Evolutionary conservation across 352 stramenopile genomes (phyloP), one percentile per base, ranked within the genome.

Genomic region (Phytophthora podocarpi): DNA sequence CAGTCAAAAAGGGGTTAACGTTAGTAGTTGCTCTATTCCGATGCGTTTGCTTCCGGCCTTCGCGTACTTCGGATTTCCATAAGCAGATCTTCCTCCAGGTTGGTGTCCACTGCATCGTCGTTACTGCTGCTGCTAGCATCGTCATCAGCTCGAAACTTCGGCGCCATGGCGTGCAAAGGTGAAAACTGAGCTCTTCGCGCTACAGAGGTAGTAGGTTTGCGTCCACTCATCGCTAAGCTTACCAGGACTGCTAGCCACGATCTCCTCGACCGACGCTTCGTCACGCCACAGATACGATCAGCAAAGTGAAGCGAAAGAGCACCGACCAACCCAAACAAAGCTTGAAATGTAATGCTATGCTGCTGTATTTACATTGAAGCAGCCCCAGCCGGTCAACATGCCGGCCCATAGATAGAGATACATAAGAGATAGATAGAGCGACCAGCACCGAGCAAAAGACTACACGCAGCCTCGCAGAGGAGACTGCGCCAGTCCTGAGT

Each of bases 331-430:
- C n/a, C n/a, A n/a, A n/a, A n/a, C n/a, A n/a, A n/a, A n/a, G n/a
- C n/a, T n/a, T n/a, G n/a, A n/a, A n/a, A 46, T 51, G 41, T 28
- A 59, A 59, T 59, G 51, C 32, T 56, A 63, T 63, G 53, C 49
- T 64, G 66, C 66, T 70, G 42, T 71, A 74, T 74, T 74, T 74
- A 74, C 56, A 72, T 64, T 60, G 55, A 62, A 59, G 65, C 53
- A 74, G 52, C 53, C 42, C 51, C 55, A 66, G 51, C 40, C 31
- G 51, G 56, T 71, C 60, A 71, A 74, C 48, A 27, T 59, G 56
- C 62, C 62, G 48, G 62, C 58, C 53, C 49, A 73, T 77, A 71
- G 59, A 71, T 70, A 77, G 45, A 56, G 27, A 60, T 67, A 76
- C 52, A 76, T 73, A 76, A 51, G 43, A 55, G 26, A 63, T 72